Evolutionary conservation across 2,329 filamentous ascomycete species (phyloP).

Genomic region (Aspergillus flavus): DNA sequence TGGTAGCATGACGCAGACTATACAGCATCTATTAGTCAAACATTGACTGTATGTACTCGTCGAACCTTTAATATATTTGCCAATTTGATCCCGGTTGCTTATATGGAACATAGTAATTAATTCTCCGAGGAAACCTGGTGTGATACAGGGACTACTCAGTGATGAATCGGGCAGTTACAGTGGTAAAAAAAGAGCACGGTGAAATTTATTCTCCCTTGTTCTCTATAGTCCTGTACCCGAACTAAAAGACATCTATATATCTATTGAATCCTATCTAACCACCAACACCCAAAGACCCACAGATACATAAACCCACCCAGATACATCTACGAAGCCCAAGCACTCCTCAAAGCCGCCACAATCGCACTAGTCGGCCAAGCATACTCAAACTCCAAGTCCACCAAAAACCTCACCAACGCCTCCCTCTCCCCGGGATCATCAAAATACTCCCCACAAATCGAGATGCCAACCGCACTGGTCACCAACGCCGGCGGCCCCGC

Average conservation of each 20-base stretch:
- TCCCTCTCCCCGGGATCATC: background rate
- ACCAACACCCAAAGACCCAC: too few species aligned
- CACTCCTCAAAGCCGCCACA: background rate
- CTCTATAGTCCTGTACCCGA: too few species aligned
- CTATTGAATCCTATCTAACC: background rate
- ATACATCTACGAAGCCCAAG: background rate
- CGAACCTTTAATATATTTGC: background rate
- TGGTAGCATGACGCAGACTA: background rate
- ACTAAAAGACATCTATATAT: background rate
- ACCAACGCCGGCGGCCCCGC: background rate
- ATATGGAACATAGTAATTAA: too few species aligned
- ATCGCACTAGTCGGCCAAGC: background rate
- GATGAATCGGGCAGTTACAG: too few species aligned
- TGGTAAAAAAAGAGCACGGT: too few species aligned
- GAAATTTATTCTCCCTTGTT: too few species aligned
- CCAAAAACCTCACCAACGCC: background rate
- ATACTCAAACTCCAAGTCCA: background rate
- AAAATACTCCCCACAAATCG: slow-evolving; percentile 1
- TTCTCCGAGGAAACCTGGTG: too few species aligned
- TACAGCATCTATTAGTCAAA: background rate
- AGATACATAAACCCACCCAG: background rate
- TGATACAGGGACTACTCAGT: too few species aligned
- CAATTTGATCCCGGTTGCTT: too few species aligned
- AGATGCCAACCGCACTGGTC: slow-evolving; percentile 1
- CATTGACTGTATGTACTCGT: background rate